Evolutionary conservation across 306 rosid species (phyloP), one percentile per base, ranked within the genome.

Genomic region (Adenanthera pavonina): DNA sequence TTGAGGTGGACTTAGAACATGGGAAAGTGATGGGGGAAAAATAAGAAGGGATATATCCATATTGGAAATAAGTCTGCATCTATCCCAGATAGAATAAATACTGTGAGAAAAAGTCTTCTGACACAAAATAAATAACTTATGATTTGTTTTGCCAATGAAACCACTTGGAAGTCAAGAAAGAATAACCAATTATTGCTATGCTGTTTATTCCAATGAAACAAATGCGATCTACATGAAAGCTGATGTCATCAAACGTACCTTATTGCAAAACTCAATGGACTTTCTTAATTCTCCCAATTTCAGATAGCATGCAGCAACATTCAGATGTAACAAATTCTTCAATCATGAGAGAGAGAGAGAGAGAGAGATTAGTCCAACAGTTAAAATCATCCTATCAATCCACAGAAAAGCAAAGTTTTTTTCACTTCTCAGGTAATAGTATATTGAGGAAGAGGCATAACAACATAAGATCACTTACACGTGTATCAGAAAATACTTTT

Each of bases 241-340:
- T 4, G 54, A 72, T 70, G 49, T 66, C 86, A 82, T 69, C 44
- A 65, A 74, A 9, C 81, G 64, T 86, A 92, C 98, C 95, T 95
- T 95, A 70, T 95, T 93, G 94, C 99, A 95, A 71, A 83, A 90
- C 85, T 95, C 99, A 49, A 95, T 89, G 81, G 93, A 89, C 89
- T 92, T 95, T 77, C 77, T 88, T 89, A 97, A 88, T 60, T 92
- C 99, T 60, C 98, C 99, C 87, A 91, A 74, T 83, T 95, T 95
- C 78, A 91, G 82, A 77, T 69, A 84, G 92, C 97, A 92, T 1
- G 98, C 99, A 83, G 97, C 97, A 80, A 93, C 97, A 80, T 93
- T 93, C 81, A 93, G 84, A 85, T 91, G 76, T 80, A 95, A 88
- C 90, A 93, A 76, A 89, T 95, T 92, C 99, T 95, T 88, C 83